These are phyloP conservation scores for Coelastrella sp. DNA, from an alignment of 139 green algal genomes.

Conservation along the genomic window DNA sequence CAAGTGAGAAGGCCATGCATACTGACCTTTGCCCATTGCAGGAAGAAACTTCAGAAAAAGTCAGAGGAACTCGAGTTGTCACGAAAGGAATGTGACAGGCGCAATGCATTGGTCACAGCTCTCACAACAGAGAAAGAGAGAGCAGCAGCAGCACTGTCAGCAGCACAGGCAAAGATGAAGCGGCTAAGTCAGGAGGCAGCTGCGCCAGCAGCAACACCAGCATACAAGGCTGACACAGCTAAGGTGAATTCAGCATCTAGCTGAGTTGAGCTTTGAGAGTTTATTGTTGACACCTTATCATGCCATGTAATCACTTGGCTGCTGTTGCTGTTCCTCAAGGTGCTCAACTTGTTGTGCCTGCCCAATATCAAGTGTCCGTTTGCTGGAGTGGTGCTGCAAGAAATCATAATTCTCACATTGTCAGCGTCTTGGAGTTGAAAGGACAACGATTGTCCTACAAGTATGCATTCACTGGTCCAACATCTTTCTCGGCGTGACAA, in stretches of 20 bases:
- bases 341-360: too few species aligned
- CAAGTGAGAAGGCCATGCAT: not conserved
- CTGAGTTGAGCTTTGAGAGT: too few species aligned
- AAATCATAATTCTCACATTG: too few species aligned
- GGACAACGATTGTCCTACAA: too few species aligned
- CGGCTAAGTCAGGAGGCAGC: conserved; percentile 60
- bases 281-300: too few species aligned
- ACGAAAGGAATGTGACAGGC: conserved; percentile 57
- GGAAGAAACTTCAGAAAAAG: conserved; percentile 69
- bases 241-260: not conserved
- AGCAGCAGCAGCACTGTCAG: conserved; percentile 9
- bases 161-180: conserved; percentile 33
- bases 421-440: too few species aligned
- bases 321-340: too few species aligned
- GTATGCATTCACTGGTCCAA: not conserved
- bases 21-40: conserved; percentile 12
- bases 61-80: conserved; percentile 55
- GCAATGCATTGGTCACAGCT: conserved; percentile 12
- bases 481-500: not conserved
- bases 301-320: too few species aligned
- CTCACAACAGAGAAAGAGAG: conserved; percentile 45
- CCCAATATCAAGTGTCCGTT: too few species aligned
- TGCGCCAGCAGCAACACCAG: conserved; percentile 42
- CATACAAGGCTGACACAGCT: conserved; percentile 16
- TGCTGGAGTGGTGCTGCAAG: too few species aligned